Base-by-base conservation (phyloP, 2,329 filamentous ascomycete genomes). In the Pseudodiploospora longispora region DNA sequence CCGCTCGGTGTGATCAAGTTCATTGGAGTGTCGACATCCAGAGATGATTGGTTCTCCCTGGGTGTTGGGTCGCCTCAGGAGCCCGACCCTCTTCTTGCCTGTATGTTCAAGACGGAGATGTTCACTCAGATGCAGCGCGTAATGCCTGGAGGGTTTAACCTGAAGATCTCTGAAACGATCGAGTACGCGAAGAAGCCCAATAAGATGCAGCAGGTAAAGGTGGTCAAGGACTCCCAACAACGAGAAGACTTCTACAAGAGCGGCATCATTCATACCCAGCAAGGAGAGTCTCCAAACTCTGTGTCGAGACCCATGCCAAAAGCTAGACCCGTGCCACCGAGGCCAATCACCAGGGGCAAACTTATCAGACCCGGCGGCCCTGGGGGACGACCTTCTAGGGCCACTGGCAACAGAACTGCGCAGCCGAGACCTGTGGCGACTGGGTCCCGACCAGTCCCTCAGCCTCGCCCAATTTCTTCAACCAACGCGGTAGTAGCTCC, bases 161-260 rank as follows among this genome's bases (percentile, higher is more conserved):
- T 98, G 39, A 88, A 86, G 65, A 84, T 97, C 50, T 80, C 72
- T n/a, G 83, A 93, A 29, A 76, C 75, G 47, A 90, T 98, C 54
- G 87, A 95, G 61, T 98, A 95, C 65, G 90, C 91, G 60, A 98
- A 97, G 76, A 98, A 98, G 67, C 93, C 93, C 1, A 87, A 87
- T 44, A 98, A 98, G 70, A 77, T 87, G 63, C 85, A 91, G 43
- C 68, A 81, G 5, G 85, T 98, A 59, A 97, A 97, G 70, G 87
- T 87, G 6, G 60, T 95, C 48, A 95, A 95, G 67, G 93, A 98
- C 60, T 82, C 90, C 1, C 78, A 82, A 42, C 76, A 84, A 42
- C 69, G 75, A 4, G 82, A 82, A 39, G 93, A 98, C 64, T 78
- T 82, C 50, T 98, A 98, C 74, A 98, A 98, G 77, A 96, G 89